These are phyloP conservation scores for Thuja plicata DNA, from an alignment of 83 land plant species.

Conservation along the genomic window DNA sequence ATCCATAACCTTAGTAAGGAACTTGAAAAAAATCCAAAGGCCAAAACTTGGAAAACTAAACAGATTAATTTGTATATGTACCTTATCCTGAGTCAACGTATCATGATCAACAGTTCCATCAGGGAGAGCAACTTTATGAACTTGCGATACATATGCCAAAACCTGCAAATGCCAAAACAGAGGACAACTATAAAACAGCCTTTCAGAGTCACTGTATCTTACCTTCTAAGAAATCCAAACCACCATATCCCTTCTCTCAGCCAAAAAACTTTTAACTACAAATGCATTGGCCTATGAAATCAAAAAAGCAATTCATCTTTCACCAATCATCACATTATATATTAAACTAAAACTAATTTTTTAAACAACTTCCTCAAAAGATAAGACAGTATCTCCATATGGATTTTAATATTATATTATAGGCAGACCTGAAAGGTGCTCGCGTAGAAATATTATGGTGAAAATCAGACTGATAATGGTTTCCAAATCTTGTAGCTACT, in stretches of 20 bases:
- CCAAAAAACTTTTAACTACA: not conserved
- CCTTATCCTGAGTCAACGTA: constrained; percentile 79
- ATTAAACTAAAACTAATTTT: not conserved
- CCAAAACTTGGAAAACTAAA: not conserved
- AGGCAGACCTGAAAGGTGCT: not conserved
- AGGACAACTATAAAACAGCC: not conserved
- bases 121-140: constrained; percentile 88
- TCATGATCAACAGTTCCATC: constrained; percentile 79
- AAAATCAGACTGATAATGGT: not conserved
- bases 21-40: not conserved
- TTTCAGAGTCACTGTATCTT: not conserved
- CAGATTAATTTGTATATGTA: constrained; percentile 17
- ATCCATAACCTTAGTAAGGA: not conserved
- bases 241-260: not conserved
- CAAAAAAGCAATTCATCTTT: not conserved
- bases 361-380: not conserved
- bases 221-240: not conserved
- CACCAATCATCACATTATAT: not conserved
- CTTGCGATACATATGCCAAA: constrained; percentile 95
- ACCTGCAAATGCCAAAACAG: constrained; percentile 45
- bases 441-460: not conserved
- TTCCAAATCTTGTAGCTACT: not conserved
- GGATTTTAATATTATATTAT: not conserved
- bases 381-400: not conserved
- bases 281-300: not conserved